Conservation (phyloP, 371 early-diverging fungal species). For the Apophysomyces sp. region DNA sequence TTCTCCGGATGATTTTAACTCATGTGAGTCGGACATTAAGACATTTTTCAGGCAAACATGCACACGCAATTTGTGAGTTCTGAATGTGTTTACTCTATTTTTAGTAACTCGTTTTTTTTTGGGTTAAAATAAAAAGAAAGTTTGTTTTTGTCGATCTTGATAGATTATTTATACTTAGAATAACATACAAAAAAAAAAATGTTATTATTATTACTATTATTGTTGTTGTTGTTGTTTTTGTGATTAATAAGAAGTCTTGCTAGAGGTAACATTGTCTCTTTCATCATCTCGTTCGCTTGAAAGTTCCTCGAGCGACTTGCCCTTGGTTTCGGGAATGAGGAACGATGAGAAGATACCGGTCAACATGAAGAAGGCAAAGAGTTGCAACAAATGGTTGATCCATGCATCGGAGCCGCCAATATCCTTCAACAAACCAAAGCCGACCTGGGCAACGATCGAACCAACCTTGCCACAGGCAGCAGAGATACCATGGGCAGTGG, state of each 20-base stretch:
- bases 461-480: constrained; percentile 87
- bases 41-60: too few species aligned
- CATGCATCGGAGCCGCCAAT: constrained; percentile 65
- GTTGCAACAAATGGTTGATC: constrained; percentile 66
- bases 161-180: too few species aligned
- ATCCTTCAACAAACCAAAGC: constrained; percentile 72
- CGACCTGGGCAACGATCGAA: constrained; percentile 78
- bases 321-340: constrained; percentile 49
- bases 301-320: constrained; percentile 46
- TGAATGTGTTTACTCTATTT: too few species aligned
- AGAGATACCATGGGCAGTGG: constrained; percentile 88
- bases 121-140: too few species aligned
- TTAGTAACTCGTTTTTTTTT: too few species aligned
- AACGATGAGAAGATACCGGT: constrained; percentile 65
- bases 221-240: not conserved
- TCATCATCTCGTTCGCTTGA: constrained; percentile 23
- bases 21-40: not conserved
- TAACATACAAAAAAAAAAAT: not conserved
- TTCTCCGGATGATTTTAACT: not conserved
- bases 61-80: too few species aligned
- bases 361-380: constrained; percentile 80
- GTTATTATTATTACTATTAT: not conserved
- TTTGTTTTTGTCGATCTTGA: too few species aligned
- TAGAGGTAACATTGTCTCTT: not conserved
- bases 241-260: not conserved